A percentile compares a stretch with the other conserved stretches of the same genome.
These are phyloP conservation scores for Acacia melanoxylon DNA, from an alignment of 306 rosid species.

Conservation along the genomic window DNA sequence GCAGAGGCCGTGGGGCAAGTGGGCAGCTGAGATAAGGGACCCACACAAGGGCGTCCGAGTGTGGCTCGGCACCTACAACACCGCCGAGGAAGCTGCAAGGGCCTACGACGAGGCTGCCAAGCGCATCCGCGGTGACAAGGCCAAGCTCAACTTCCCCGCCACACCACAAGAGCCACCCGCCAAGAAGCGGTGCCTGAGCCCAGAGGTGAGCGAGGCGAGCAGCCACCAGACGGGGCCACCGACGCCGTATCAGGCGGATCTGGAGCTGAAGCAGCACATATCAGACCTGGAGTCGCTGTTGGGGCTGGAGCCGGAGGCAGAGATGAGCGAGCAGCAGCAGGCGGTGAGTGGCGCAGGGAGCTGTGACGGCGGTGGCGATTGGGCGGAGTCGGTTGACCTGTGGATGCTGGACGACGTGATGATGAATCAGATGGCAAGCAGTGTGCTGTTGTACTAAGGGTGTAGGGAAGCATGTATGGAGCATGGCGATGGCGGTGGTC, in stretches of 20 bases:
- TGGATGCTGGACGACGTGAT: constrained; percentile 75
- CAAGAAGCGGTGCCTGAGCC: constrained; percentile 50
- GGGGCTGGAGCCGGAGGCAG: constrained; percentile 48
- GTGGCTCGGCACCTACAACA: constrained; percentile 92
- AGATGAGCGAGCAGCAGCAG: neutral
- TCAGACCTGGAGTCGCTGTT: constrained; percentile 66
- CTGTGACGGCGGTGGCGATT: neutral
- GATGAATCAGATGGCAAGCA: constrained; percentile 19
- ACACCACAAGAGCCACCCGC: neutral
- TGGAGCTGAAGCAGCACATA: constrained; percentile 55
- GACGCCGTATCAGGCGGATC: neutral
- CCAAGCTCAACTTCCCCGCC: constrained; percentile 78
- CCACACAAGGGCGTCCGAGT: constrained; percentile 86
- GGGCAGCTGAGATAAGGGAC: constrained; percentile 99
- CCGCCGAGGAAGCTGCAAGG: constrained; percentile 83
- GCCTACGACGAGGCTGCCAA: constrained; percentile 87
- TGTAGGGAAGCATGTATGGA: neutral
- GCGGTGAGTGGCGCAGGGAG: constrained; percentile 3
- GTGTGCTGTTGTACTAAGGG: constrained; percentile 25
- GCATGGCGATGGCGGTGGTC: neutral
- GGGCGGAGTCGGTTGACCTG: constrained; percentile 31
- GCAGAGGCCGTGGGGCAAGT: constrained; percentile 97
- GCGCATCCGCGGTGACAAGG: constrained; percentile 88
- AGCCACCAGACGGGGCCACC: neutral
- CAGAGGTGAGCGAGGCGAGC: constrained; percentile 8